Conservation (phyloP, 805 yeast species). For the Lipomyces starkeyi region DNA sequence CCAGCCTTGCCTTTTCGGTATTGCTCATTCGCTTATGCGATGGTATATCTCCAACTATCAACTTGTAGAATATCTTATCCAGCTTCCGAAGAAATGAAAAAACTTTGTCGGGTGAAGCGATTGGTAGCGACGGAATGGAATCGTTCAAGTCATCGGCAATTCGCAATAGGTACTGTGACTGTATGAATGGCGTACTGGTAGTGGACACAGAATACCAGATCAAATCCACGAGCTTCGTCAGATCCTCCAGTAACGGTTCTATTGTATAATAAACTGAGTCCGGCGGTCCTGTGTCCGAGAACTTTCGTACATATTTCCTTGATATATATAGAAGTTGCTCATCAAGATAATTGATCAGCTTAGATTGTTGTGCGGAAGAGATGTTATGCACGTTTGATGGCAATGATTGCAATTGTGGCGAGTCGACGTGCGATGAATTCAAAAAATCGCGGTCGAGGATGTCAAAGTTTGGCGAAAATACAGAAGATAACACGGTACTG, state of each 20-base stretch:
- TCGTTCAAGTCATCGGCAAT: slow-evolving; percentile 73
- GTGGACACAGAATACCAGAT: slow-evolving; percentile 64
- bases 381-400: not conserved
- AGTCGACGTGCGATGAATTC: not conserved
- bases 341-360: slow-evolving; percentile 61
- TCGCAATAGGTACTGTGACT: slow-evolving; percentile 63
- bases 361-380: slow-evolving; percentile 57
- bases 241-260: slow-evolving; percentile 52
- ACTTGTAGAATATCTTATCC: slow-evolving; percentile 51
- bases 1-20: slow-evolving; percentile 60
- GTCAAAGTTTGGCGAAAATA: slow-evolving; percentile 32
- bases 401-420: slow-evolving; percentile 23
- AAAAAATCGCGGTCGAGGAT: slow-evolving; percentile 24
- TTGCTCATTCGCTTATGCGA: slow-evolving; percentile 48
- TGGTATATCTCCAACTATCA: slow-evolving; percentile 49
- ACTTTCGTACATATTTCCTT: slow-evolving; percentile 56
- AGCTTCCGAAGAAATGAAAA: slow-evolving; percentile 50
- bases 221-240: slow-evolving; percentile 58
- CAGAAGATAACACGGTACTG: slow-evolving; percentile 16
- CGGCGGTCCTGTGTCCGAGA: slow-evolving; percentile 36
- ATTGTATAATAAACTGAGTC: slow-evolving; percentile 39
- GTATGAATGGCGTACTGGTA: slow-evolving; percentile 54
- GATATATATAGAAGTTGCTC: slow-evolving; percentile 59
- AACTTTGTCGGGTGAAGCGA: slow-evolving; percentile 45
- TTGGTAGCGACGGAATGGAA: slow-evolving; percentile 48